These are phyloP conservation scores for Trypanosoma mega DNA, from an alignment of 208 protist genomes.

Conservation along the genomic window DNA sequence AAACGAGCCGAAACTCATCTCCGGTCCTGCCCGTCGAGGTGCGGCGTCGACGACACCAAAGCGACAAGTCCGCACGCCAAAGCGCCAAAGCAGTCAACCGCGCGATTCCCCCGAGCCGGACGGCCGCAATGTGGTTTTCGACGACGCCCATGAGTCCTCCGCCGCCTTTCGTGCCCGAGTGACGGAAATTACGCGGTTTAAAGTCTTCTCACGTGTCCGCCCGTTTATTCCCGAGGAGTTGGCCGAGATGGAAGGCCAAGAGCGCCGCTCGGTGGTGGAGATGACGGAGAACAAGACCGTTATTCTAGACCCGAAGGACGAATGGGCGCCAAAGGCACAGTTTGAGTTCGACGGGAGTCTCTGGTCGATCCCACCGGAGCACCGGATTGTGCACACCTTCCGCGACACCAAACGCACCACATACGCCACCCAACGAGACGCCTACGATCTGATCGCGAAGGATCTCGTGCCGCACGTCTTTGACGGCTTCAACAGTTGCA, in stretches of 20 bases:
- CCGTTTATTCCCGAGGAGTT: constrained; percentile 90
- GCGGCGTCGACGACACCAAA: constrained; percentile 6
- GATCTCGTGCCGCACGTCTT: constrained; percentile 92
- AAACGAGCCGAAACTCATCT: constrained; percentile 68
- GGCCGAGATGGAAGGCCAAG: constrained; percentile 81
- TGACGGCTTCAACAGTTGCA: constrained; percentile 90
- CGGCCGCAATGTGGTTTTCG: constrained; percentile 35
- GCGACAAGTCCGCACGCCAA: neutral
- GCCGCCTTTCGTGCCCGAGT: constrained; percentile 75
- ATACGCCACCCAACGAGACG: constrained; percentile 83
- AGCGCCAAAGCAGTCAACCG: constrained; percentile 2
- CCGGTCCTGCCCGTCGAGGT: constrained; percentile 24
- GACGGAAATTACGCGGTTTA: constrained; percentile 88
- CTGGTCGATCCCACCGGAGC: constrained; percentile 87
- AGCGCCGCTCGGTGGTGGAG: constrained; percentile 85
- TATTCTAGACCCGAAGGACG: constrained; percentile 82
- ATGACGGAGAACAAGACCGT: constrained; percentile 88
- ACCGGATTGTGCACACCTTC: constrained; percentile 84
- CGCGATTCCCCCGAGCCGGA: constrained; percentile 12
- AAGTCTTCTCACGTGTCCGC: constrained; percentile 79
- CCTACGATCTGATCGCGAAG: constrained; percentile 91
- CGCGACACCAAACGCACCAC: constrained; percentile 67
- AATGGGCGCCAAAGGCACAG: constrained; percentile 85
- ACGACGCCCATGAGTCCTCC: constrained; percentile 61
- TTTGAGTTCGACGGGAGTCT: constrained; percentile 90